phyloP scores from a whole-genome alignment of 202 grass and related monocot genomes.

The Tripidium arundinaceum region DNA sequence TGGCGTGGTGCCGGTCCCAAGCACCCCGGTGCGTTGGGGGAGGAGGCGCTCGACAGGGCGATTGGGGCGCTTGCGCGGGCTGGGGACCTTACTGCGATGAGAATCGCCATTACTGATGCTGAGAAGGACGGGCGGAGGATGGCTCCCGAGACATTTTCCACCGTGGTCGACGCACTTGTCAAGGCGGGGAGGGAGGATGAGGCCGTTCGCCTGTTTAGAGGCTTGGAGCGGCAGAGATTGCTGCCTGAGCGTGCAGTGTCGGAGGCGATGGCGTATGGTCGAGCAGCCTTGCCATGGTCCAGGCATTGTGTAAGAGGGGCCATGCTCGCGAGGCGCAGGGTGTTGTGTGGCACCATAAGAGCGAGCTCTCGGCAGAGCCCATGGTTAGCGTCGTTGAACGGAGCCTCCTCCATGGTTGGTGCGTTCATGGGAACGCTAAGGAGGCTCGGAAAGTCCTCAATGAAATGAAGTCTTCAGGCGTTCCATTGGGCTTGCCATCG shows the following conservation, averaged over 20 bases:
- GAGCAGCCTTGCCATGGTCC: constrained; percentile 46
- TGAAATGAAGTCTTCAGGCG: constrained; percentile 43
- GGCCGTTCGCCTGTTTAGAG: constrained; percentile 48
- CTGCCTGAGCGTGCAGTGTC: neutral
- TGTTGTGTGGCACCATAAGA: constrained; percentile 59
- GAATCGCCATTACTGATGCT: no score
- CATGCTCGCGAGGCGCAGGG: constrained; percentile 46
- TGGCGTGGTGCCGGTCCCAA: no score
- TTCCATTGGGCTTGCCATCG: constrained; percentile 32
- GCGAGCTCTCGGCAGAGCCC: constrained; percentile 33
- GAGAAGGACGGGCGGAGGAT: no score
- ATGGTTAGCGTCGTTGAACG: constrained; percentile 39
- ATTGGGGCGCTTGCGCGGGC: no score
- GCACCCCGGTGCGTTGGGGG: no score
- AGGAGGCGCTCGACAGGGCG: no score
- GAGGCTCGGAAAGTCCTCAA: constrained; percentile 53
- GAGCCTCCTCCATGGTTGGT: constrained; percentile 66
- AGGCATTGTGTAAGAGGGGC: constrained; percentile 55
- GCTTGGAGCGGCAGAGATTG: constrained; percentile 39
- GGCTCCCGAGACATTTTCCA: constrained; percentile 46
- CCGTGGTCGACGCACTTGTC: constrained; percentile 49
- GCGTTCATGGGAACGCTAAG: constrained; percentile 50
- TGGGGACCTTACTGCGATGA: no score
- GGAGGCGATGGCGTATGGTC: constrained; percentile 34
- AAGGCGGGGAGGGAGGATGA: constrained; percentile 47